Conservation (phyloP, 1,284 basidiomycete genomes). For the Coniferiporia weirii region DNA sequence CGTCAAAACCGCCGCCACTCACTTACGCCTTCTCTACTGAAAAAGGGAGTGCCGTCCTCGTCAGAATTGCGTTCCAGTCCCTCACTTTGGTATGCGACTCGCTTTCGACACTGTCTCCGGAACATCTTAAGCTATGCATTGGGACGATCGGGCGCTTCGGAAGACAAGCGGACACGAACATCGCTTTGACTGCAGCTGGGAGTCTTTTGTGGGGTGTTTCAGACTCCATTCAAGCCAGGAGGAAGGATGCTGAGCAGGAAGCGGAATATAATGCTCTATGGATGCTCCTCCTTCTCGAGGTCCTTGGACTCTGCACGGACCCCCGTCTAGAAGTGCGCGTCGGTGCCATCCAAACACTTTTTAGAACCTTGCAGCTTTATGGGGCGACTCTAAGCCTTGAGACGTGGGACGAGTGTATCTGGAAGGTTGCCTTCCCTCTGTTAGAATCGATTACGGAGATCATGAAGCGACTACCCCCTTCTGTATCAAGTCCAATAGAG, state of each 20-base stretch:
- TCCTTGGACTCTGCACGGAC: constrained; percentile 81
- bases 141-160: constrained; percentile 87
- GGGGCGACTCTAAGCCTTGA: constrained; percentile 73
- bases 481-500: constrained; percentile 18
- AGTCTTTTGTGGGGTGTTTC: constrained; percentile 91
- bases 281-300: constrained; percentile 85
- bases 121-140: constrained; percentile 85
- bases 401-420: constrained; percentile 86
- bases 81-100: constrained; percentile 94
- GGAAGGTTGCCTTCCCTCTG: constrained; percentile 87
- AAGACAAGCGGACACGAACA: constrained; percentile 90
- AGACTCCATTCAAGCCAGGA: constrained; percentile 81
- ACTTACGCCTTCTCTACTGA: constrained; percentile 47
- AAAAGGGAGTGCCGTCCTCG: constrained; percentile 58
- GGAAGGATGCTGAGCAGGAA: constrained; percentile 58
- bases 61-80: constrained; percentile 91
- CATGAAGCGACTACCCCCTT: constrained; percentile 37
- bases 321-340: constrained; percentile 82
- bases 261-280: constrained; percentile 78
- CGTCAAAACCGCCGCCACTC: constrained; percentile 43
- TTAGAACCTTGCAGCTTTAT: constrained; percentile 91
- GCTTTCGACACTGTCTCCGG: constrained; percentile 72
- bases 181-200: constrained; percentile 88
- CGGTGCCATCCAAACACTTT: constrained; percentile 92
- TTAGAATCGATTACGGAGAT: constrained; percentile 66